Evolutionary conservation across 228 moss, liverwort and hornwort species (phyloP).

Genomic region (Sphagnum magellanicum): DNA sequence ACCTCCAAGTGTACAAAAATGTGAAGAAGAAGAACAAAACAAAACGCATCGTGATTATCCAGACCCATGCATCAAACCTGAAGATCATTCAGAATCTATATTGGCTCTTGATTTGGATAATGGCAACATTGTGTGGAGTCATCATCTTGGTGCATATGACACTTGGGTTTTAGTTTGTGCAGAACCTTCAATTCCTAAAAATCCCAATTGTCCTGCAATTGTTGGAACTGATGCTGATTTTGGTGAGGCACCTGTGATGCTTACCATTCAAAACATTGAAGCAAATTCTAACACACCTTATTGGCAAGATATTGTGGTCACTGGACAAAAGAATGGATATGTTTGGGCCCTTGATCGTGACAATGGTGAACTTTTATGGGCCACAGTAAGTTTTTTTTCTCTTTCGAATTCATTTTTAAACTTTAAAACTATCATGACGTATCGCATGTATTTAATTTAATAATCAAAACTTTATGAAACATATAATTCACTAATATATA

Average conservation of each 20-base stretch:
- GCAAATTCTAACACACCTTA: neutral
- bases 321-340: constrained; percentile 10
- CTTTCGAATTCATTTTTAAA: no score
- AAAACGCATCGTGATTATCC: constrained; percentile 8
- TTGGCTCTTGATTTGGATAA: constrained; percentile 23
- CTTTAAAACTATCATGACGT: no score
- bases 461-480: no score
- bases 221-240: constrained; percentile 10
- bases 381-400: constrained; percentile 7
- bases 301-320: constrained; percentile 8
- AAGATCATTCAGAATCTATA: constrained; percentile 20
- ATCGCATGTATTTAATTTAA: no score
- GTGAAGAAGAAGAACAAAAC: constrained; percentile 15
- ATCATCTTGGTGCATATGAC: constrained; percentile 19
- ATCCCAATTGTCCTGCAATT: constrained; percentile 4
- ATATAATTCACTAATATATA: neutral
- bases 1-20: constrained; percentile 14
- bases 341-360: constrained; percentile 8
- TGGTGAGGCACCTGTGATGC: constrained; percentile 11
- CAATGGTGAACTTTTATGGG: constrained; percentile 10
- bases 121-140: constrained; percentile 17
- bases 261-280: neutral
- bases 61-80: constrained; percentile 16
- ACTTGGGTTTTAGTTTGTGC: constrained; percentile 19
- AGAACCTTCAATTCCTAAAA: neutral